Base-by-base conservation (phyloP, 2,329 filamentous ascomycete genomes). In the Neurospora crassa region DNA sequence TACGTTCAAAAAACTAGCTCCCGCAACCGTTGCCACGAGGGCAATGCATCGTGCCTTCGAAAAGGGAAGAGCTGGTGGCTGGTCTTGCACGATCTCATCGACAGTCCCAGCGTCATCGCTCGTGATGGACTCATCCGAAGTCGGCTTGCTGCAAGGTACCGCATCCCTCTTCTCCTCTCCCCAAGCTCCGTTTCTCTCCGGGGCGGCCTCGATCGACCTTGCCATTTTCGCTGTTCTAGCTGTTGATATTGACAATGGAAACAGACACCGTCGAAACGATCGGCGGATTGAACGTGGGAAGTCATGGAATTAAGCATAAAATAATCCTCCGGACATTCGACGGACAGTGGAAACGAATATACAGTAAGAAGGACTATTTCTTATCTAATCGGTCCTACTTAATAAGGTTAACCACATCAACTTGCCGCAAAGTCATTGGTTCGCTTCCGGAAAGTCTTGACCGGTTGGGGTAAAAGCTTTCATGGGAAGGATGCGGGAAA, bases 1-100 rank as follows among this genome's bases (percentile, higher is more conserved):
- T 76, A 85, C 86, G 72, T 88, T 88, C 73, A 87, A 79, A 75
- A 89, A 88, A 11, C 84, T 84, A 11, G 87, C 87, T 4, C 86
- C 86, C 0, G 85, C 84, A 6, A 87, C 80, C 0, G 86, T 88
- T 1, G 82, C 82, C 5, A 88, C 87, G 12, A 89, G 80, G 5
- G 84, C 86, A 67, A 88, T 85, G 72, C 84, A 84, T 34, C 83
- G 81, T n/a, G 81, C 83, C 74, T 83, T 87, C 29, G 86, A 87
- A 37, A 77, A 76, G 1, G 76, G 74, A 29, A 77, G 71, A 7
- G 63, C 68, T 37, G 70, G 16, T 45, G 67, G 69, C 45, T 67
- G 53, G 16, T 70, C 70, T 16, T 71, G 70, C 11, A 24, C 59
- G 10, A 47, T 70, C 41, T 70, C 68, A 67, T 72, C 72, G 68